Evolutionary conservation across 306 rosid species (phyloP).

Genomic region (Prunus davidiana): DNA sequence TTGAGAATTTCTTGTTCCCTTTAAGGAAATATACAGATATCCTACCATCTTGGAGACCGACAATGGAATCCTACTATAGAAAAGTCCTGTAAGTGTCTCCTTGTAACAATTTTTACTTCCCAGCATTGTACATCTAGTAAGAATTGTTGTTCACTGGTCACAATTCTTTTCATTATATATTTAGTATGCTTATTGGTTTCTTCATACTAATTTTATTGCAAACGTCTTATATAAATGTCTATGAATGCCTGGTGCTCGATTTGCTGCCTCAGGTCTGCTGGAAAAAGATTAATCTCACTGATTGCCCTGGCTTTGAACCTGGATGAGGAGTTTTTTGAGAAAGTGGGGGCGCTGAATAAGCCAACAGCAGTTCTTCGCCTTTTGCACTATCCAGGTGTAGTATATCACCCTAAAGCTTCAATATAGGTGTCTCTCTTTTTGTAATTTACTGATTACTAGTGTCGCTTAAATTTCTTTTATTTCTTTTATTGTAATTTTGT

Average conservation of each 20-base stretch:
- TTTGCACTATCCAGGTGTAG: conserved; percentile 74
- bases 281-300: conserved; percentile 51
- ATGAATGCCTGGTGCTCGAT: not conserved
- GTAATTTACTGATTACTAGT: not conserved
- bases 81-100: conserved; percentile 52
- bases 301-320: conserved; percentile 68
- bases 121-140: not conserved
- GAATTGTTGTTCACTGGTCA: not conserved
- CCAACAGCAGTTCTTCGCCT: conserved; percentile 66
- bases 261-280: conserved; percentile 47
- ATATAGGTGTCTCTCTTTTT: too few species aligned
- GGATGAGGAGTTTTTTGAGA: conserved; percentile 63
- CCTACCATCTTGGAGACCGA: conserved; percentile 66
- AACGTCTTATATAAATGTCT: not conserved
- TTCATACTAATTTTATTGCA: not conserved
- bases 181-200: not conserved
- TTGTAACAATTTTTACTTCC: not conserved
- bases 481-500: not conserved
- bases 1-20: conserved; percentile 13
- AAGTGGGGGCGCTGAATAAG: conserved; percentile 46
- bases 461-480: not conserved
- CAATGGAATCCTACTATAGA: conserved; percentile 53
- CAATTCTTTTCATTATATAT: not conserved
- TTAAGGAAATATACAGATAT: conserved; percentile 45
- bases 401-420: not conserved